phyloP scores from a whole-genome alignment of 257 asterid genomes.

The Solanum okadae region DNA sequence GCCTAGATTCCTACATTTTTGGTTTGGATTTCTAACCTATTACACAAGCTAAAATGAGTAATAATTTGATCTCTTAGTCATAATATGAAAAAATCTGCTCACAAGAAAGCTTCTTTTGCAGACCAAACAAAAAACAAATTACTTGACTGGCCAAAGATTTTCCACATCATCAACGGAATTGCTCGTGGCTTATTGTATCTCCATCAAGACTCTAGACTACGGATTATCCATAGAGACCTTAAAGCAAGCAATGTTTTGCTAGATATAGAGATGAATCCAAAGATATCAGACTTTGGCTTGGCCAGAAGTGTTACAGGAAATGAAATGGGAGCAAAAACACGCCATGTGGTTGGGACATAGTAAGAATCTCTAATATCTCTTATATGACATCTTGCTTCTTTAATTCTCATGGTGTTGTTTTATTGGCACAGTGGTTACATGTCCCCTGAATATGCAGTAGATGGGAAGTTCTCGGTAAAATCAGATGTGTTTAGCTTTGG shows the following conservation, averaged over 20 bases:
- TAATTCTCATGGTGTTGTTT: neutral
- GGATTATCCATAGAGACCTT: conserved; percentile 26
- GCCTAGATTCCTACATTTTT: neutral
- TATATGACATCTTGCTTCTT: neutral
- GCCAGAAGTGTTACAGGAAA: conserved; percentile 18
- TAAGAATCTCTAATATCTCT: neutral
- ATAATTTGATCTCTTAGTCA: neutral
- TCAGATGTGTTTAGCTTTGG: conserved; percentile 28
- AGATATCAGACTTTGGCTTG: conserved; percentile 25
- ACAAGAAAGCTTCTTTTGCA: neutral
- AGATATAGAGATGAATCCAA: conserved; percentile 21
- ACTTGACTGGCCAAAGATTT: conserved; percentile 18
- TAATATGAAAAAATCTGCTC: conserved; percentile 4
- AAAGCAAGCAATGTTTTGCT: conserved; percentile 21
- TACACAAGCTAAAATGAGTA: neutral
- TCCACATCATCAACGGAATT: conserved; percentile 18
- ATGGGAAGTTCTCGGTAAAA: conserved; percentile 23
- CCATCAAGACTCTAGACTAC: conserved; percentile 23
- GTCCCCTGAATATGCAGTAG: conserved; percentile 26
- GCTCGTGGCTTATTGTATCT: conserved; percentile 26
- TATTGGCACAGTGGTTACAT: conserved; percentile 17
- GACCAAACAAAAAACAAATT: conserved; percentile 4
- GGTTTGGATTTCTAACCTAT: neutral
- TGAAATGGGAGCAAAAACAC: conserved; percentile 16
- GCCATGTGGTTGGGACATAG: conserved; percentile 20